Conservation (phyloP, 2,329 filamentous ascomycete genomes). For the Xenosphaeropsis pyriputrescens region DNA sequence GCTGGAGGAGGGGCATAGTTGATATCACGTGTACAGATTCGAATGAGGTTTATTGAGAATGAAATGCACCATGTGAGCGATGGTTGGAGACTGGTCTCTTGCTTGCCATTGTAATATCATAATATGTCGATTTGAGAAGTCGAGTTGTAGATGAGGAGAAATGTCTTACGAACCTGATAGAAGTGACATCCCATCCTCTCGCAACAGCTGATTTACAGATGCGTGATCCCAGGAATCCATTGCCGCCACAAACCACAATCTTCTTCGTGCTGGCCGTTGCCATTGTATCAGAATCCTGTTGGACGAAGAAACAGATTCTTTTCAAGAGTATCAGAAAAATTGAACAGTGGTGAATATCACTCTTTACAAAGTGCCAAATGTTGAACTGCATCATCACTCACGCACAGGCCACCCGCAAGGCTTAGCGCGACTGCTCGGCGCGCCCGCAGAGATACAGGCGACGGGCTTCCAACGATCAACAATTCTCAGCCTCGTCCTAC, state of each 20-base stretch:
- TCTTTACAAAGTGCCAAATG: background rate
- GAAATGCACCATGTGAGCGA: too few relatives aligned
- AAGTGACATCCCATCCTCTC: constrained; percentile 83
- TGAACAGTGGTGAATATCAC: background rate
- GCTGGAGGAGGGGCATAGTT: background rate
- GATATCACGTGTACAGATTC: too few relatives aligned
- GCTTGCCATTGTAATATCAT: background rate
- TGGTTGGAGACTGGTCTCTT: too few relatives aligned
- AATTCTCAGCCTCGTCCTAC: constrained; percentile 2
- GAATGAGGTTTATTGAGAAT: too few relatives aligned
- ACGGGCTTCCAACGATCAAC: constrained; percentile 4
- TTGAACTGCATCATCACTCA: constrained; percentile 1
- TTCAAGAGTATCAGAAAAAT: background rate
- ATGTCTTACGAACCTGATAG: constrained; percentile 54
- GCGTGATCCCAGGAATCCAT: constrained; percentile 74
- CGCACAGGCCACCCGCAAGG: constrained; percentile 3
- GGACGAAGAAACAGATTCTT: background rate
- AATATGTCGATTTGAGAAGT: constrained; percentile 1
- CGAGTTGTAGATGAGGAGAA: background rate
- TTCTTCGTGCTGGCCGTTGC: constrained; percentile 37
- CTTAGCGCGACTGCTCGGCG: background rate
- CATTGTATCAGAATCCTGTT: background rate
- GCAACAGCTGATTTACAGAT: constrained; percentile 85
- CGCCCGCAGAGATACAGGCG: too few relatives aligned
- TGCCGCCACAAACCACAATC: constrained; percentile 84